Evolutionary conservation across 176 grass and related monocot genomes (phyloP).

Genomic region (Pontederia paniculata): DNA sequence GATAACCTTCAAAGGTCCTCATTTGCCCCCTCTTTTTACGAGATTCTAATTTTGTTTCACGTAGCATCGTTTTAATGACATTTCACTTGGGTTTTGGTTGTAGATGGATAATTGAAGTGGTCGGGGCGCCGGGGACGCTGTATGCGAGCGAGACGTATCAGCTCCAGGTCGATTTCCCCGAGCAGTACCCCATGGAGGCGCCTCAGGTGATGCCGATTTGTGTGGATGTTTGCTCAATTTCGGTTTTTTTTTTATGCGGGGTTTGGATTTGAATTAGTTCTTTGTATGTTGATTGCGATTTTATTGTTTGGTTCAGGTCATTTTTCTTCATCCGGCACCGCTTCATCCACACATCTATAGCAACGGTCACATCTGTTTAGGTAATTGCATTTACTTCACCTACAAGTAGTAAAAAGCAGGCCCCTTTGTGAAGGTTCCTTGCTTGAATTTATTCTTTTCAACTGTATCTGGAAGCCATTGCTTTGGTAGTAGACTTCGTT

Average conservation of each 20-base stretch:
- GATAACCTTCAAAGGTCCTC: constrained; percentile 75
- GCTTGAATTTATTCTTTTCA: too few species aligned
- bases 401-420: too few species aligned
- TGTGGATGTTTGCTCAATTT: neutral
- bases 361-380: constrained; percentile 93
- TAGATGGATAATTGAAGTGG: constrained; percentile 82
- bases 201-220: constrained; percentile 36
- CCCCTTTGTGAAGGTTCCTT: too few species aligned
- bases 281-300: constrained; percentile 1
- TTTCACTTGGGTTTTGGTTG: neutral
- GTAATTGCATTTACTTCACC: constrained; percentile 22
- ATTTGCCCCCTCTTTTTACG: neutral
- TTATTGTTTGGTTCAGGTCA: constrained; percentile 39
- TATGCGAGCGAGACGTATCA: constrained; percentile 66
- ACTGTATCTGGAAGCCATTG: too few species aligned
- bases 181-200: constrained; percentile 96
- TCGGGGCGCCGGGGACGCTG: constrained; percentile 50
- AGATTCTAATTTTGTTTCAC: neutral
- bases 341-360: constrained; percentile 84
- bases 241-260: neutral
- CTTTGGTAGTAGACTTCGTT: too few species aligned
- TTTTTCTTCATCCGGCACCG: constrained; percentile 79
- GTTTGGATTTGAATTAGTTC: constrained; percentile 10
- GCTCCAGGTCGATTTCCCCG: constrained; percentile 86
- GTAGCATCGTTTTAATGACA: neutral